phyloP scores from a whole-genome alignment of 2,329 filamentous ascomycete genomes.

The Penicillium sp. region DNA sequence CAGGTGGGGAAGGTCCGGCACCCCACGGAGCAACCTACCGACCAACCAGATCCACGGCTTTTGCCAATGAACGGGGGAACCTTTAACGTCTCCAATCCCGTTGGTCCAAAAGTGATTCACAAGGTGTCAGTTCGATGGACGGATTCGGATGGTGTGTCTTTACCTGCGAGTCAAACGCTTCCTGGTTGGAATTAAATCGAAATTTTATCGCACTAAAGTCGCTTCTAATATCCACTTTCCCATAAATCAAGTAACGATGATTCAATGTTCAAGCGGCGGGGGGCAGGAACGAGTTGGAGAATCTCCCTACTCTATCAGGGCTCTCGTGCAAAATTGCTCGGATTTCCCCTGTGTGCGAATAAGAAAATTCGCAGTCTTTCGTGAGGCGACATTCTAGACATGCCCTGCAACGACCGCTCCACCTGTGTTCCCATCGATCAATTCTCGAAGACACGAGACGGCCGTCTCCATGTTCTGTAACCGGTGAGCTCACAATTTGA shows the following conservation, averaged over 20 bases:
- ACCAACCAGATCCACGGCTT: not conserved
- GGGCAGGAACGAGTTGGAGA: not conserved
- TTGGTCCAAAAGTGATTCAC: not conserved
- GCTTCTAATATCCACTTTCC: not conserved
- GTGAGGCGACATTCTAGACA: not conserved
- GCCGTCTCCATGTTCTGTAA: not conserved
- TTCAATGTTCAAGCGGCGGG: not conserved
- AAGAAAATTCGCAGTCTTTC: not conserved
- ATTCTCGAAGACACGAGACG: not conserved
- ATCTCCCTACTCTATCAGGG: not conserved
- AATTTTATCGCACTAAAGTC: not conserved
- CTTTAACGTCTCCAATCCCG: not conserved
- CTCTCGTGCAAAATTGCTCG: not conserved
- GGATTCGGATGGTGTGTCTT: not conserved
- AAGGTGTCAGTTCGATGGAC: not conserved
- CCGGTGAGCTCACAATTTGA: not conserved
- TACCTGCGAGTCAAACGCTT: not conserved
- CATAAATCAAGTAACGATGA: not conserved
- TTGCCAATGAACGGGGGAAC: not conserved
- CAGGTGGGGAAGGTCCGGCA: not conserved
- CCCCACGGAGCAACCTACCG: not conserved
- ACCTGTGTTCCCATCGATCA: not conserved
- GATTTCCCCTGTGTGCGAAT: not conserved
- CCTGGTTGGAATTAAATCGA: not conserved
- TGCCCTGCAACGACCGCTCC: not conserved